Conservation (phyloP, 2,329 filamentous ascomycete genomes). For the Davidsoniella virescens region DNA sequence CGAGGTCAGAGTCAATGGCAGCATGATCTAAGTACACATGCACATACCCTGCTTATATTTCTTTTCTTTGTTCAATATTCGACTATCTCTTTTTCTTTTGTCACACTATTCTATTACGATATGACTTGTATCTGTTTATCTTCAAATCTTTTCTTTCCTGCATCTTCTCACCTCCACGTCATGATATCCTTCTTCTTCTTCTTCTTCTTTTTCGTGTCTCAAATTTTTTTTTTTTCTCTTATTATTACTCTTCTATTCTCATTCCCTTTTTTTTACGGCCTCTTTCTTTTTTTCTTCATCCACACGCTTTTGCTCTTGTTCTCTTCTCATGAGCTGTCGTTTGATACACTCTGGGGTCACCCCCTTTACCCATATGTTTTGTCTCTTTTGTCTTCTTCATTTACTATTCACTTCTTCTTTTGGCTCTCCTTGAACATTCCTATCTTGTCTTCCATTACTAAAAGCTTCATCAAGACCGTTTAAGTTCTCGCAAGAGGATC, state of each 20-base stretch:
- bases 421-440: conserved; percentile 14
- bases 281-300: conserved; percentile 1
- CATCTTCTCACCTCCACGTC: conserved; percentile 6
- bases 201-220: conserved; percentile 1
- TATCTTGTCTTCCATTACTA: conserved; percentile 6
- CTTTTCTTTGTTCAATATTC: conserved; percentile 7
- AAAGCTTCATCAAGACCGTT: conserved; percentile 1
- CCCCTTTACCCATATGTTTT: conserved; percentile 9
- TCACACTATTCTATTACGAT: neutral
- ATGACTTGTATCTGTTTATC: conserved; percentile 10
- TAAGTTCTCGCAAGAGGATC: conserved; percentile 2
- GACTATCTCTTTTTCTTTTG: conserved; percentile 7
- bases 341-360: conserved; percentile 13
- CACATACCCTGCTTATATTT: neutral
- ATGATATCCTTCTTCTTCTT: conserved; percentile 10
- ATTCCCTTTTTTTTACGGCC: conserved; percentile 5
- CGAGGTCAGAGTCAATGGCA: conserved; percentile 67
- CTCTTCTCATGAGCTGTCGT: conserved; percentile 3
- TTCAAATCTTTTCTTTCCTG: conserved; percentile 10
- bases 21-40: conserved; percentile 40
- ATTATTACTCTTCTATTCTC: conserved; percentile 1
- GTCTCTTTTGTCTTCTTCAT: conserved; percentile 4
- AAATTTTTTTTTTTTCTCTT: conserved; percentile 9
- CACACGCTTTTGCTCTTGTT: conserved; percentile 10
- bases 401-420: conserved; percentile 10